phyloP scores from a whole-genome alignment of 192 early-diverging fungal genomes.

The Haplosporangium gracile region DNA sequence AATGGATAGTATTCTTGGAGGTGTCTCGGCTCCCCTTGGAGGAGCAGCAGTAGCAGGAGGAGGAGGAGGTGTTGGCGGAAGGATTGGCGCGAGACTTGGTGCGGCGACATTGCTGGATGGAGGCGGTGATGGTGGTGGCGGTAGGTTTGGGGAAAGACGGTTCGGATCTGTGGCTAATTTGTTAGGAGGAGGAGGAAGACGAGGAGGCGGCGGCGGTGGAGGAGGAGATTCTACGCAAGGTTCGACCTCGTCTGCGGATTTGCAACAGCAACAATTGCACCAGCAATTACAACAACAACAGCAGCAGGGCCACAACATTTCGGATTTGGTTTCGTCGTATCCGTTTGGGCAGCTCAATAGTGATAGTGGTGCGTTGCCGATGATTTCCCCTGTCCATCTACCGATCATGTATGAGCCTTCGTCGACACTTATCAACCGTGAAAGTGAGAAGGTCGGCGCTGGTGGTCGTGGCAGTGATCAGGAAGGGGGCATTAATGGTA shows the following conservation, averaged over 20 bases:
- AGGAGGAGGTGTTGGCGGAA: background rate
- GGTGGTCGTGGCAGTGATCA: background rate
- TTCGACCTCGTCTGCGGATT: constrained; percentile 6
- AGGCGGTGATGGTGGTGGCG: background rate
- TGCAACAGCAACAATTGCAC: background rate
- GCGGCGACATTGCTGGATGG: background rate
- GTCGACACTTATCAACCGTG: constrained; percentile 19
- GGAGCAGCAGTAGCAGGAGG: background rate
- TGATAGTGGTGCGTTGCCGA: background rate
- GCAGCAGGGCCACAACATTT: constrained; percentile 20
- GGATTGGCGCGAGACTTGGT: background rate
- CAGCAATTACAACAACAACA: background rate
- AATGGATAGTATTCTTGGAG: constrained; percentile 26
- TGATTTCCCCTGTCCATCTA: constrained; percentile 12
- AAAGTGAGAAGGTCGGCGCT: background rate
- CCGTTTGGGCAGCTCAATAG: constrained; percentile 41
- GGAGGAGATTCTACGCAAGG: background rate
- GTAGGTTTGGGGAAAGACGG: background rate
- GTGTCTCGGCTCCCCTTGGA: background rate
- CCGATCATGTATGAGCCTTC: constrained; percentile 18
- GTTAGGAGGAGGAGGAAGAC: background rate
- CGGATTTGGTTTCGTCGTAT: constrained; percentile 42
- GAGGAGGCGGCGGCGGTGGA: background rate
- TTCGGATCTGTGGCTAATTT: background rate
- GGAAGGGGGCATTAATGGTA: background rate